A percentile compares a stretch with the other conserved stretches of the same genome.
phyloP scores from a whole-genome alignment of 805 yeast genomes.

The Hanseniaspora lachancei region DNA sequence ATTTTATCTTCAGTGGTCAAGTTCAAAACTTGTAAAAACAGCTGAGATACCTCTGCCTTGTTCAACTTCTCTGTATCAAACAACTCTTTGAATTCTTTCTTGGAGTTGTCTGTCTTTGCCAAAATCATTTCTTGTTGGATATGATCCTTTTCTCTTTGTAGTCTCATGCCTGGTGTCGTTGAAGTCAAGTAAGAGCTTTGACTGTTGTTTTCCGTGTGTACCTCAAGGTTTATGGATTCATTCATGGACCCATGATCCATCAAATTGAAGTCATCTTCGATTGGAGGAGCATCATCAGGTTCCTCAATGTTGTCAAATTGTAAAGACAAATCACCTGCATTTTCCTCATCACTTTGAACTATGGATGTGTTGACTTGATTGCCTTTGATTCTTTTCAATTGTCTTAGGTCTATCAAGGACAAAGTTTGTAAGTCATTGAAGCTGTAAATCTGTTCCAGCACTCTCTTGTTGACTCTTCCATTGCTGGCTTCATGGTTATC shows the following conservation, averaged over 20 bases:
- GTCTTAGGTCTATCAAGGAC: not conserved
- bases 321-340: constrained; percentile 6
- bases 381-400: not conserved
- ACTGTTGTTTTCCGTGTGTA: constrained; percentile 1
- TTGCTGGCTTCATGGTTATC: not conserved
- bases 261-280: not conserved
- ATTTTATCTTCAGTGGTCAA: constrained; percentile 6
- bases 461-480: constrained; percentile 1
- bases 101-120: not conserved
- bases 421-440: constrained; percentile 1
- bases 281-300: not conserved
- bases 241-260: constrained; percentile 1
- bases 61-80: constrained; percentile 12
- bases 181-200: constrained; percentile 7
- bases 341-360: not conserved
- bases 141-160: constrained; percentile 11
- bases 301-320: not conserved
- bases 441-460: constrained; percentile 7
- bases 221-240: not conserved
- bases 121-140: constrained; percentile 10
- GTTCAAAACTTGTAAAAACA: constrained; percentile 9
- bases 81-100: constrained; percentile 7
- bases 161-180: constrained; percentile 7
- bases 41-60: constrained; percentile 12
- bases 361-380: not conserved